Evolutionary conservation across 2,329 filamentous ascomycete genomes (phyloP).

Genomic region (Monilinia fructicola): DNA sequence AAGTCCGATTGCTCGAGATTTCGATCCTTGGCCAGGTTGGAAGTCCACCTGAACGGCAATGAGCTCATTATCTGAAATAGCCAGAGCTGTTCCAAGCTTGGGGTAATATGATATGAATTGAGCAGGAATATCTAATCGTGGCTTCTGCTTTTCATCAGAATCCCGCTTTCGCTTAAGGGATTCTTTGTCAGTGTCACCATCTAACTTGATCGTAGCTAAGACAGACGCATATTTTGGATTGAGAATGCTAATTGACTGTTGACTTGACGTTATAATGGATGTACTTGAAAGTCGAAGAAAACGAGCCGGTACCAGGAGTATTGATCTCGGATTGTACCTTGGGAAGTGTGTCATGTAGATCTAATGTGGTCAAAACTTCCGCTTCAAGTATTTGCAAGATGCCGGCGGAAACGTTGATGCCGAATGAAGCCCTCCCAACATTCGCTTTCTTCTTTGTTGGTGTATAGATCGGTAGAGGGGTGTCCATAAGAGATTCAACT

Average conservation of each 20-base stretch:
- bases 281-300: slow-evolving; percentile 65
- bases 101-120: slow-evolving; percentile 60
- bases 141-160: slow-evolving; percentile 25
- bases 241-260: slow-evolving; percentile 58
- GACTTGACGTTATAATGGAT: slow-evolving; percentile 62
- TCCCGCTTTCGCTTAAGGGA: slow-evolving; percentile 35
- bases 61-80: slow-evolving; percentile 61
- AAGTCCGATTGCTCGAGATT: slow-evolving; percentile 58
- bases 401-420: slow-evolving; percentile 63
- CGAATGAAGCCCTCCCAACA: slow-evolving; percentile 43
- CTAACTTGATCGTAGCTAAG: slow-evolving; percentile 45
- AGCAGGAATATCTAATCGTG: slow-evolving; percentile 20
- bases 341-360: slow-evolving; percentile 62
- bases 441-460: slow-evolving; percentile 17
- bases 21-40: slow-evolving; percentile 55
- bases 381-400: slow-evolving; percentile 59
- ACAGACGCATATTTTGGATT: slow-evolving; percentile 65
- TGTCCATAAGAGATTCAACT: slow-evolving; percentile 37
- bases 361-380: slow-evolving; percentile 59
- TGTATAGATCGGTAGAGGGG: slow-evolving; percentile 29
- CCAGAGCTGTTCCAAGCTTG: slow-evolving; percentile 65
- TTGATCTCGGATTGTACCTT: slow-evolving; percentile 57
- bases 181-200: slow-evolving; percentile 22
- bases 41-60: slow-evolving; percentile 69
- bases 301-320: slow-evolving; percentile 56